Evolutionary conservation across 345 rosid genomes (phyloP), one percentile per base, ranked within the genome.

Genomic region (Citrus medica): DNA sequence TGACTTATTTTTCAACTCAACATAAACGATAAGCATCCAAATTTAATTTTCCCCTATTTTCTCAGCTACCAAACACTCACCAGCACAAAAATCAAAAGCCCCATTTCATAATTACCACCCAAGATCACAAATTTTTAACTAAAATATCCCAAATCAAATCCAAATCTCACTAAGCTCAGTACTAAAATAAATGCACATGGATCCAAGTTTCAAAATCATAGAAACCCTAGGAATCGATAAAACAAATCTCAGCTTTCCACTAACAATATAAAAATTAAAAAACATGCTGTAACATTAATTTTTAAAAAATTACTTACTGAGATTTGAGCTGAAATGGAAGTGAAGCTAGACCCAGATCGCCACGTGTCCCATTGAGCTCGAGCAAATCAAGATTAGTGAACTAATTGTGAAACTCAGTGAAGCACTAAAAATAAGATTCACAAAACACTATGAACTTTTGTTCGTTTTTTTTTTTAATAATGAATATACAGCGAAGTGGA

Each of bases 341-440:
- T 71, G 83, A 86, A 73, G 86, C 85, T 73, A 79, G 63, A 81
- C 79, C 83, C 84, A 88, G 98, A 92, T 91, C 91, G 88, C 79
- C 86, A 84, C 85, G 90, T 85, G 88, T 85, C 86, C 71, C 63
- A 61, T 63, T 62, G 37, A 88, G 88, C 83, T 86, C 82, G 89
- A 85, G 87, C 82, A 86, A 91, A 89, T 86, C 93, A 73, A 84
- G 86, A 85, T 51, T 72, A 4, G 24, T 71, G 80, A 85, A 67
- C 77, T 74, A 67, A 82, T 76, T 73, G 68, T 69, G 79, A 86
- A 86, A 78, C 87, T 81, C 73, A 71, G 76, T 80, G 83, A 35
- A 76, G 73, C 67, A 32, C 71, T 73, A 33, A 60, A 60, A 76
- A 65, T 46, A 66, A 24, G 67, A n/a, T 76, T 55, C 84, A 58